Conservation (phyloP, 2,329 filamentous ascomycete species). For the Exutisphaerella laricina region DNA sequence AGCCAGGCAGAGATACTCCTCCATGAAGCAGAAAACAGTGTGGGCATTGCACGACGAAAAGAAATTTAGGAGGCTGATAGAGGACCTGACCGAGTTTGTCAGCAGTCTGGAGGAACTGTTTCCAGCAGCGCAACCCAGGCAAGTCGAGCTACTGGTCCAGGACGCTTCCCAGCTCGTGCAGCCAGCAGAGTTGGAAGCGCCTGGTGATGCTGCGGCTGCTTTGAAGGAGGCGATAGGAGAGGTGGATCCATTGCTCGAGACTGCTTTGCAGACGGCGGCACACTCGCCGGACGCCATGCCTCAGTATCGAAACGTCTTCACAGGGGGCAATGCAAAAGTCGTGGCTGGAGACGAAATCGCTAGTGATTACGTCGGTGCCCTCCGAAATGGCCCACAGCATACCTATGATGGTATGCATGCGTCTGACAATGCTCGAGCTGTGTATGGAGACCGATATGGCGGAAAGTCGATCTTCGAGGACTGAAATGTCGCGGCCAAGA, state of each 20-base stretch:
- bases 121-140: background rate
- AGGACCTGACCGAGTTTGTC: background rate
- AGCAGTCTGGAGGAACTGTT: conserved; percentile 7
- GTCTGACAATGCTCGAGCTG: background rate
- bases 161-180: background rate
- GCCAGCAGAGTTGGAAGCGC: background rate
- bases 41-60: conserved; percentile 16
- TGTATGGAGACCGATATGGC: background rate
- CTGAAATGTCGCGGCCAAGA: too few species aligned
- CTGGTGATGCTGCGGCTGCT: background rate
- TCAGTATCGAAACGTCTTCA: conserved; percentile 5
- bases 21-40: background rate
- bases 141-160: background rate
- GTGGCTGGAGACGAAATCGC: conserved; percentile 1
- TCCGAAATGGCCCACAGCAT: background rate
- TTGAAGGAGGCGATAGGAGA: conserved; percentile 4
- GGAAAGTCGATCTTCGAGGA: conserved; percentile 5
- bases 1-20: conserved; percentile 1
- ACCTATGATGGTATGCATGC: background rate
- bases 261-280: background rate
- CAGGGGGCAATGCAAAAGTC: background rate
- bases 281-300: background rate
- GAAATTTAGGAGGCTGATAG: conserved; percentile 6
- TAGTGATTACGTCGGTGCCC: conserved; percentile 1
- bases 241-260: conserved; percentile 4